Evolutionary conservation across 2,329 filamentous ascomycete species (phyloP), one percentile per base, ranked within the genome.

Genomic region (Alternaria sp.): DNA sequence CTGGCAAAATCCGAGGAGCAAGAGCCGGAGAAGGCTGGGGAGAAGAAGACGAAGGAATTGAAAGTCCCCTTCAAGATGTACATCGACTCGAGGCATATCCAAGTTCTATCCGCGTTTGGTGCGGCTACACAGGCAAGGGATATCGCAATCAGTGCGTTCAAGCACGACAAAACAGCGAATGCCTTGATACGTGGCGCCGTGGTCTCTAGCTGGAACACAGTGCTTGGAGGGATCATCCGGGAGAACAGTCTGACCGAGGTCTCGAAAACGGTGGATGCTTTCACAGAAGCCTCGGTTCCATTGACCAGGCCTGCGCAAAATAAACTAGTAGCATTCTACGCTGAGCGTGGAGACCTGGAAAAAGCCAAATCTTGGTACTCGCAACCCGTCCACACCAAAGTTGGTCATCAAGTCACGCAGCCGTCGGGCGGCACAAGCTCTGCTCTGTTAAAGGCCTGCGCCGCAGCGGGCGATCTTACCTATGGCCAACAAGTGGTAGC

Each of bases 341-440:
- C 90, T 2, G 77, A 82, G 12, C 84, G 83, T 47, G 82, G 89
- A 68, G 82, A 88, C 50, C 74, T 90, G 5, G 77, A 84, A n/a
- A 86, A 87, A 64, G 89, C 89, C 3, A 89, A 91, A 72, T 76
- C 83, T 12, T 93, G 93, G 87, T 94, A 91, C 71, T 80, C 85
- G 21, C 87, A 86, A 65, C 83, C 86, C 2, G 80, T 89, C 4
- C 72, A 80, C 14, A 76, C 74, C 26, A 49, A 28, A n/a, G 9
- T 54, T 8, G 67, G 64, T 26, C 23, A 63, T 4, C n/a, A 56
- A 11, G 41, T 37, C 10, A 43, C 49, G 5, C 58, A 67, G 25
- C 69, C 70, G 18, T 15, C 41, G 0, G 60, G 57, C 4, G 67
- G 76, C 12, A 83, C 87, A 0, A 86, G 88, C 66, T 78, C 82